A percentile compares a stretch with the other conserved stretches of the same genome.
phyloP scores from a whole-genome alignment of 495 filamentous ascomycete genomes.

The Podospora anserina region DNA sequence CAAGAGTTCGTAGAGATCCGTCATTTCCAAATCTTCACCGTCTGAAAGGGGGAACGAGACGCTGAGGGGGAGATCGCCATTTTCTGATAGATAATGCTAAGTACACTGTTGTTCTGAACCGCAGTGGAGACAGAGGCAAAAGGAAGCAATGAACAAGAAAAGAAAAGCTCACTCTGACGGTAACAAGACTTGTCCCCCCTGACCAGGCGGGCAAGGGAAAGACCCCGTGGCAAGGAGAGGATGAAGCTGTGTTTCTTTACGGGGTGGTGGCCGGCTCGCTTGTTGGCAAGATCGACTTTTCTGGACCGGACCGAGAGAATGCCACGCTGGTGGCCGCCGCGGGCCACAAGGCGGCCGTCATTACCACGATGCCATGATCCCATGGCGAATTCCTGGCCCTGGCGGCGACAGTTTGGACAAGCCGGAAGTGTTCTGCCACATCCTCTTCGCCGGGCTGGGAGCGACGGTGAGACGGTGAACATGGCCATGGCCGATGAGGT shows the following conservation, averaged over 20 bases:
- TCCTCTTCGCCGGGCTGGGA: slow-evolving; percentile 11
- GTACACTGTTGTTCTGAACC: background rate
- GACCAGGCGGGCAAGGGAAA: slow-evolving; percentile 10
- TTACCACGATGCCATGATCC: slow-evolving; percentile 6
- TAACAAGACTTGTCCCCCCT: slow-evolving; percentile 9
- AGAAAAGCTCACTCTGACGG: slow-evolving; percentile 5
- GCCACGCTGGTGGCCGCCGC: slow-evolving; percentile 9
- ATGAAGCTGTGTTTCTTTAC: slow-evolving; percentile 3
- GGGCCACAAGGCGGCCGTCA: slow-evolving; percentile 6
- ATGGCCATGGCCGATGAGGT: background rate
- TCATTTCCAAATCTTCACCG: slow-evolving; percentile 8
- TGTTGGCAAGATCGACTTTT: slow-evolving; percentile 7
- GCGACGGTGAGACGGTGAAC: slow-evolving; percentile 1
- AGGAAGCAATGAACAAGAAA: slow-evolving; percentile 7
- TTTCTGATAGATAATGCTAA: slow-evolving; percentile 5
- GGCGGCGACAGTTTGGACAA: slow-evolving; percentile 8
- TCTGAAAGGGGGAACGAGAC: background rate
- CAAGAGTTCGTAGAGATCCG: slow-evolving; percentile 9
- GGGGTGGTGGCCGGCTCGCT: background rate
- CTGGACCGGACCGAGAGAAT: slow-evolving; percentile 12
- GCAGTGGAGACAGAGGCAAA: background rate
- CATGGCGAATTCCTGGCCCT: background rate
- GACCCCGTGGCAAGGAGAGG: slow-evolving; percentile 10
- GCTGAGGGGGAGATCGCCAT: slow-evolving; percentile 2
- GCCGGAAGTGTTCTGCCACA: slow-evolving; percentile 2